phyloP scores from a whole-genome alignment of 352 stramenopile genomes.

The Phytophthora palmivora region DNA sequence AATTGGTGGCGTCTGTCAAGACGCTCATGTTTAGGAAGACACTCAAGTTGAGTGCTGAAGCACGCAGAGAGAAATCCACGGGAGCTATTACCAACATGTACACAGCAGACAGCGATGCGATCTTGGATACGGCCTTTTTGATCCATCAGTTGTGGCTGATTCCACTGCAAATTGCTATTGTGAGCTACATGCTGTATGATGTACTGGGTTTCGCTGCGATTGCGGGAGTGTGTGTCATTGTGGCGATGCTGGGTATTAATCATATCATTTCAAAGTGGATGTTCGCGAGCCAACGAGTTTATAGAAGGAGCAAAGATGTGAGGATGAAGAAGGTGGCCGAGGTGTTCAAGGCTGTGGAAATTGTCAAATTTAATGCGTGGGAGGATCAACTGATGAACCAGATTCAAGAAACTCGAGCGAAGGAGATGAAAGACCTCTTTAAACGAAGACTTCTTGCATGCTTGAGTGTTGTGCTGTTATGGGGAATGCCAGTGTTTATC shows the following conservation, averaged over 20 bases:
- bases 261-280: slow-evolving; percentile 44
- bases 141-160: slow-evolving; percentile 76
- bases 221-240: slow-evolving; percentile 49
- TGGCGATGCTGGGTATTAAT: slow-evolving; percentile 44
- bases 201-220: slow-evolving; percentile 47
- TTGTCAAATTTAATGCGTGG: slow-evolving; percentile 95
- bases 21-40: slow-evolving; percentile 63
- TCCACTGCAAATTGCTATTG: slow-evolving; percentile 53
- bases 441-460: slow-evolving; percentile 33
- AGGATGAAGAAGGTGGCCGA: slow-evolving; percentile 68
- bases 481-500: slow-evolving; percentile 60
- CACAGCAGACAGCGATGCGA: slow-evolving; percentile 58
- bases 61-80: slow-evolving; percentile 53
- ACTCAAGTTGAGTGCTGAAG: slow-evolving; percentile 48
- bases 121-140: slow-evolving; percentile 47
- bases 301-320: slow-evolving; percentile 50
- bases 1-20: slow-evolving; percentile 61
- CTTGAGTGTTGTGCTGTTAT: slow-evolving; percentile 49
- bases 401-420: slow-evolving; percentile 36
- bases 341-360: slow-evolving; percentile 78
- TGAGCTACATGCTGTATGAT: slow-evolving; percentile 54
- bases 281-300: slow-evolving; percentile 36
- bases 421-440: slow-evolving; percentile 49
- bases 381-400: slow-evolving; percentile 86
- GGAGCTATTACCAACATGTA: slow-evolving; percentile 72